Conservation (phyloP, 306 rosid species). For the Boehmeria nivea region DNA sequence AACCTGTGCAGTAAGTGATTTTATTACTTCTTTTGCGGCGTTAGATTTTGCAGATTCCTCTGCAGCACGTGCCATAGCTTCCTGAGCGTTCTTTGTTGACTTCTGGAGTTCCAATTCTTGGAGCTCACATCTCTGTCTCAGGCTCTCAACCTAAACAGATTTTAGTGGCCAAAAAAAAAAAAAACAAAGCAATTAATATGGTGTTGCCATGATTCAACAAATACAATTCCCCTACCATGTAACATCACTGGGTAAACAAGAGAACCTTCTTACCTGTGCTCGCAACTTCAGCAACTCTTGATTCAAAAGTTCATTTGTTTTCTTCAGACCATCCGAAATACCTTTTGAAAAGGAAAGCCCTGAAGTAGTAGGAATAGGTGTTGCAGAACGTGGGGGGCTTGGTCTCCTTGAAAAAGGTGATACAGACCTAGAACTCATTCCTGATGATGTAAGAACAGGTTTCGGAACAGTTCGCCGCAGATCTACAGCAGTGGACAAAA, state of each 20-base stretch:
- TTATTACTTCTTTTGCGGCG: constrained; percentile 95
- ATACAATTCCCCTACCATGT: not conserved
- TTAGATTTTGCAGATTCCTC: constrained; percentile 81
- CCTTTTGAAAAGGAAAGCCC: constrained; percentile 93
- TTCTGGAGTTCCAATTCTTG: constrained; percentile 84
- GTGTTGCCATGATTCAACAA: constrained; percentile 1
- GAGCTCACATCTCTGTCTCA: constrained; percentile 66
- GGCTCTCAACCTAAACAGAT: constrained; percentile 78
- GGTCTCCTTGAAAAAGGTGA: constrained; percentile 91
- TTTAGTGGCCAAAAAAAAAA: too few relatives aligned
- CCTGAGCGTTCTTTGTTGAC: constrained; percentile 71
- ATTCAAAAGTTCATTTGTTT: constrained; percentile 82
- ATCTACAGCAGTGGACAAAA: constrained; percentile 66
- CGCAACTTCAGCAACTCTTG: constrained; percentile 74
- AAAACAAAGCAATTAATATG: not conserved
- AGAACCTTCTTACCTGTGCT: constrained; percentile 49
- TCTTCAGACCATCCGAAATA: constrained; percentile 70
- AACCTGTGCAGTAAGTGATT: constrained; percentile 89
- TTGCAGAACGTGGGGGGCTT: constrained; percentile 96
- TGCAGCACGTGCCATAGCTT: constrained; percentile 67
- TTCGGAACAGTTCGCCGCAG: constrained; percentile 68
- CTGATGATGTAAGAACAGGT: constrained; percentile 67
- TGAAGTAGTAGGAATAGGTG: constrained; percentile 84
- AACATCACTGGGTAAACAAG: not conserved
- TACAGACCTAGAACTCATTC: constrained; percentile 76